Conservation (phyloP, 2,329 filamentous ascomycete genomes). For the Fusarium armeniacum region DNA sequence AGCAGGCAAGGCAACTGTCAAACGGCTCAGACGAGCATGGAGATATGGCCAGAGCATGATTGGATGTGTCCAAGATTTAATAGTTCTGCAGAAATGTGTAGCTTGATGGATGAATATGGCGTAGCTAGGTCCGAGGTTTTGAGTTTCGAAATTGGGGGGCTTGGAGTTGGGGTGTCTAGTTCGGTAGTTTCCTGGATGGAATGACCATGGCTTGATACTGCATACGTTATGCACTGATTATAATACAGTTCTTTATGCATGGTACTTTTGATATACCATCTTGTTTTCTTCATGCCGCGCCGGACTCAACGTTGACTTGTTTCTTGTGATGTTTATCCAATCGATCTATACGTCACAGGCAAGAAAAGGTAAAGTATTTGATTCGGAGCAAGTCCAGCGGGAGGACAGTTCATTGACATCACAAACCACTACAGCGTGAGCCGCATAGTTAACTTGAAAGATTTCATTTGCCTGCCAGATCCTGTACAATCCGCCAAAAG, state of each 20-base stretch:
- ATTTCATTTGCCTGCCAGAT: conserved; percentile 67
- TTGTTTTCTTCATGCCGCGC: neutral
- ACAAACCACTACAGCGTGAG: conserved; percentile 41
- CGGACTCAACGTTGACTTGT: neutral
- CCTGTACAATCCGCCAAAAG: conserved; percentile 64
- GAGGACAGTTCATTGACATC: conserved; percentile 47
- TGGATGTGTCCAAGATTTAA: neutral
- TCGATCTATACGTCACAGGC: conserved; percentile 10
- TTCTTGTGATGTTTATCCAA: neutral
- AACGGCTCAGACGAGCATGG: neutral
- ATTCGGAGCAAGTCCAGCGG: conserved; percentile 37
- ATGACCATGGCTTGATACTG: neutral
- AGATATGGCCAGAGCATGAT: neutral
- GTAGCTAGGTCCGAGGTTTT: neutral
- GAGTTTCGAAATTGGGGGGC: conserved; percentile 3
- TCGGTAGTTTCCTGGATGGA: neutral
- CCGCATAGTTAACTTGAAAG: conserved; percentile 58
- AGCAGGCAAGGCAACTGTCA: neutral
- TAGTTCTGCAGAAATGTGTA: neutral
- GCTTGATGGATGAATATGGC: neutral
- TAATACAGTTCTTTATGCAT: neutral
- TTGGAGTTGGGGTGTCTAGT: conserved; percentile 12
- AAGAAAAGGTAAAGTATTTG: neutral
- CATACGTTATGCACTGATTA: neutral
- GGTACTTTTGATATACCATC: neutral